Base-by-base conservation (phyloP, 1,284 basidiomycete species). In the Mycosarcoma mackinlayi region DNA sequence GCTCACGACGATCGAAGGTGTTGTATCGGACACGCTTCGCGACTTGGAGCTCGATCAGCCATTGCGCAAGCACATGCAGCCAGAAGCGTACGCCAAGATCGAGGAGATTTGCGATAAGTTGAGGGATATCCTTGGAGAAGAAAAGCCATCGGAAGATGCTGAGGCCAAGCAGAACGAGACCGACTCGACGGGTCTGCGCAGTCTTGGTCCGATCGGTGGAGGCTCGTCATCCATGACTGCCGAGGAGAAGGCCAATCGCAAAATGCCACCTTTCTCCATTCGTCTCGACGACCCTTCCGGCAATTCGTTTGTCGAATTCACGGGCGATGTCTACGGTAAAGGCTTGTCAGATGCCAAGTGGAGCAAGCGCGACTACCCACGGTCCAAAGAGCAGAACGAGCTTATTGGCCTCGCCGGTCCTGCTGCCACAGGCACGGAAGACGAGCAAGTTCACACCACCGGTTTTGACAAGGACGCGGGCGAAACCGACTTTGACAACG, bases 1-100 rank as follows among this genome's bases (percentile, higher is more conserved):
- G 81, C 88, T 98, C 11, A 98, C 95, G 14, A 99, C 94, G 4
- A 87, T 98, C 53, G 96, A 99, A 84, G 95, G 95, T 40, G 87
- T 98, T 71, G 84, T 99, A 38, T 88, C 90, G 21, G 91, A 96
- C 75, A 90, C 94, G 30, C 85, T 92, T 27, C 85, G 90, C 1
- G 96, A 98, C 85, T 87, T 98, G 34, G 86, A 86, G 69, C 85
- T 88, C 55, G 91, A 93, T 73, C 96, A 98, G 82, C 92, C 93
- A 0, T 84, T 98, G 14, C 88, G 96, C 41, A 88, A 89, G 56
- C 88, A 94, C 69, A 89, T 94, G 82, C 89, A 93, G 73, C 90
- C 91, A 39, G 88, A 87, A 0, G 87, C 88, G 0, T 91, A 91
- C 74, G 86, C 83, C 9, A 93, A 91, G 83, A 94, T 99, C 52